A percentile compares a stretch with the other conserved stretches of the same genome.
Evolutionary conservation across 1,284 basidiomycete genomes (phyloP).

Genomic region (Moesziomyces globuligerus): DNA sequence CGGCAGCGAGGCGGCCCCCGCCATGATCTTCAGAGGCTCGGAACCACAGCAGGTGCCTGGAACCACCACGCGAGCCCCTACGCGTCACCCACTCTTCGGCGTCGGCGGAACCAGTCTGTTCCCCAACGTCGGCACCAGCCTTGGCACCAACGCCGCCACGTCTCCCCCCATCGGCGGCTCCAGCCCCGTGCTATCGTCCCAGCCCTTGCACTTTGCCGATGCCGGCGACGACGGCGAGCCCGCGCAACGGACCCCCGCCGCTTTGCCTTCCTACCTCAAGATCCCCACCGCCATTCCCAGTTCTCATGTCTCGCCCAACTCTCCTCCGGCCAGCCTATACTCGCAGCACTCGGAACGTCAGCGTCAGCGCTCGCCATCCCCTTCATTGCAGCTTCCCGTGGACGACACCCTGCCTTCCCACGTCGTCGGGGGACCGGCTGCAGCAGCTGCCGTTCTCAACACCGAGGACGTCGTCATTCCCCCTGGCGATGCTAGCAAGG

Average conservation of each 20-base stretch:
- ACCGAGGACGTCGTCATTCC: constrained; percentile 55
- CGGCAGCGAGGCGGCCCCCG: constrained; percentile 8
- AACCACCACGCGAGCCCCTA: constrained; percentile 20
- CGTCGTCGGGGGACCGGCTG: constrained; percentile 37
- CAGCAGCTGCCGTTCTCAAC: constrained; percentile 50
- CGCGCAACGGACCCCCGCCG: constrained; percentile 20
- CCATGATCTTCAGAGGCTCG: constrained; percentile 17
- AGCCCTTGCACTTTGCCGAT: constrained; percentile 24
- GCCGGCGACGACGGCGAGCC: constrained; percentile 11
- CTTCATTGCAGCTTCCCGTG: constrained; percentile 30
- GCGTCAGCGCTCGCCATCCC: constrained; percentile 29
- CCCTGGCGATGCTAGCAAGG: constrained; percentile 55
- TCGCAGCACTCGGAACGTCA: constrained; percentile 29
- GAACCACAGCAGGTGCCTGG: constrained; percentile 38
- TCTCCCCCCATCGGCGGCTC: constrained; percentile 37
- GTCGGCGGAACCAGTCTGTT: constrained; percentile 36
- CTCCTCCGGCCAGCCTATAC: constrained; percentile 29
- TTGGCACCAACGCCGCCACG: constrained; percentile 31
- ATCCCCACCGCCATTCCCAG: constrained; percentile 65
- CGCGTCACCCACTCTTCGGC: constrained; percentile 38
- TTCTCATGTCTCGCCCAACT: constrained; percentile 45
- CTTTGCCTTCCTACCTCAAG: constrained; percentile 65
- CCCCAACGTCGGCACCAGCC: constrained; percentile 36
- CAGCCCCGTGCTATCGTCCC: constrained; percentile 41
- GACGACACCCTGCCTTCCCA: constrained; percentile 20